These are phyloP conservation scores for Cercospora sp. DNA, from an alignment of 2,329 filamentous ascomycete genomes.

Conservation along the genomic window DNA sequence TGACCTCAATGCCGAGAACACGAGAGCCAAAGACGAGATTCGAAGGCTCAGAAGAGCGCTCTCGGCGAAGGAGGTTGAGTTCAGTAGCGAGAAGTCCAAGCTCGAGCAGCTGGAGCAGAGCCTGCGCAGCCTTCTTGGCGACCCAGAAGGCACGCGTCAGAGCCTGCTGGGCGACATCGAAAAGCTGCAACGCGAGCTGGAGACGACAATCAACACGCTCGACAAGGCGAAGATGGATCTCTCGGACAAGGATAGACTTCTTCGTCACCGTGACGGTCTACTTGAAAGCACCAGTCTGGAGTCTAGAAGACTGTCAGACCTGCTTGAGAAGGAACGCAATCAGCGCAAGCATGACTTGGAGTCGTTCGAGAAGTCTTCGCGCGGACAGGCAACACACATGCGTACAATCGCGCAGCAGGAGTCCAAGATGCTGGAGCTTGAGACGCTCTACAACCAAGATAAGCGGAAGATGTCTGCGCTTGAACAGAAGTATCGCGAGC, in stretches of 20 bases:
- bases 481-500: constrained; percentile 80
- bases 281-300: constrained; percentile 89
- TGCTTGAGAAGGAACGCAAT: constrained; percentile 87
- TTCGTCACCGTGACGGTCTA: constrained; percentile 84
- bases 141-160: constrained; percentile 80
- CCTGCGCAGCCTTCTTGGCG: constrained; percentile 80
- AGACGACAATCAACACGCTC: constrained; percentile 78
- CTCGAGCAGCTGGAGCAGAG: constrained; percentile 87
- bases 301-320: constrained; percentile 76
- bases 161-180: constrained; percentile 79
- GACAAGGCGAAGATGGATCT: constrained; percentile 74
- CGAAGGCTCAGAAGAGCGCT: constrained; percentile 79
- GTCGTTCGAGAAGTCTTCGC: constrained; percentile 83
- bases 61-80: constrained; percentile 81
- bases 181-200: constrained; percentile 83
- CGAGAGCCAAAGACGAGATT: constrained; percentile 80
- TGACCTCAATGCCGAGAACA: constrained; percentile 83
- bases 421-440: constrained; percentile 79
- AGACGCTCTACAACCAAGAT: constrained; percentile 74
- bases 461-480: constrained; percentile 72
- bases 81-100: constrained; percentile 85
- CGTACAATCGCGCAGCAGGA: constrained; percentile 84
- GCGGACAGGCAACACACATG: constrained; percentile 82
- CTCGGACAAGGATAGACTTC: constrained; percentile 85
- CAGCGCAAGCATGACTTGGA: constrained; percentile 82